These are phyloP conservation scores for Epichloe typhina DNA, from an alignment of 2,329 filamentous ascomycete species.

Conservation along the genomic window DNA sequence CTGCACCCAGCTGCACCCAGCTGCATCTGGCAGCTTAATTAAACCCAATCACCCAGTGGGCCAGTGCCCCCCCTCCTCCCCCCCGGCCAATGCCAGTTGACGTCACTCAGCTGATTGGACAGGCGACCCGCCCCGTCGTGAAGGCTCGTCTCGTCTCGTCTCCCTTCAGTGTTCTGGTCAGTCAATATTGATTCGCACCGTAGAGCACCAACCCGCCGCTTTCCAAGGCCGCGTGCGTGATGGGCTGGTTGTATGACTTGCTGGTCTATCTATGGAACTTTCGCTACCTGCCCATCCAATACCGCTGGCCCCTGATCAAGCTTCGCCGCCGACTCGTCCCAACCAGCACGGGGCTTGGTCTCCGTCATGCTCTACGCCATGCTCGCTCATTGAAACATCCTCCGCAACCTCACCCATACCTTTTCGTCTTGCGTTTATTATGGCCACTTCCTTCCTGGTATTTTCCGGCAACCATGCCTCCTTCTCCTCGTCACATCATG, in stretches of 20 bases:
- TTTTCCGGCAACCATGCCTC: conserved; percentile 6
- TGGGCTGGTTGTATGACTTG: background rate
- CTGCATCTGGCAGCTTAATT: no score
- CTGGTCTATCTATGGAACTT: conserved; percentile 10
- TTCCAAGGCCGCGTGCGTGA: background rate
- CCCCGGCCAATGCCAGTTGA: background rate
- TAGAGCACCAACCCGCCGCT: background rate
- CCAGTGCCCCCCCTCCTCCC: no score
- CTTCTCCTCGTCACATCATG: conserved; percentile 7
- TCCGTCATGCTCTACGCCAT: conserved; percentile 6
- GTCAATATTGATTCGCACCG: background rate
- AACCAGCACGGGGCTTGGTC: conserved; percentile 5
- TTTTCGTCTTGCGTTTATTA: conserved; percentile 7
- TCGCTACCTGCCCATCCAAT: conserved; percentile 9
- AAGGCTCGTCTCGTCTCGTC: background rate
- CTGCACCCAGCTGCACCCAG: no score
- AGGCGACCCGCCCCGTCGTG: no score
- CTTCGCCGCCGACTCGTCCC: conserved; percentile 7
- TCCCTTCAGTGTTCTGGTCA: background rate
- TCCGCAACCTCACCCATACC: conserved; percentile 2
- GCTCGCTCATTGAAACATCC: conserved; percentile 2
- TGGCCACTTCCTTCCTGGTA: conserved; percentile 7
- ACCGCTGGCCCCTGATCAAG: conserved; percentile 9
- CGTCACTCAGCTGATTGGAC: background rate
- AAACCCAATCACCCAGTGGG: no score